phyloP scores from a whole-genome alignment of 768 basidiomycete genomes.

The Leccinum arenicola region DNA sequence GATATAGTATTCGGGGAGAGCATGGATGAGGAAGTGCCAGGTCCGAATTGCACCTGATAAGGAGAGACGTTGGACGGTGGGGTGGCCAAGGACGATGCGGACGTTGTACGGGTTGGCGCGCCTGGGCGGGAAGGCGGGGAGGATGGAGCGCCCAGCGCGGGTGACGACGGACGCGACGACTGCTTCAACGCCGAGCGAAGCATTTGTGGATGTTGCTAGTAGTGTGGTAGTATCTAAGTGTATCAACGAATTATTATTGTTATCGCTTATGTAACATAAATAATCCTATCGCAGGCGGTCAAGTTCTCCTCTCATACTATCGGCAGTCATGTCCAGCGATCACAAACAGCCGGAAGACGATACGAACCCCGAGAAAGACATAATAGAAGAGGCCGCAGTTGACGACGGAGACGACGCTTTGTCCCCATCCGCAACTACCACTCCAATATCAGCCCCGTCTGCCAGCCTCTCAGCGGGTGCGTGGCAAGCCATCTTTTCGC shows the following conservation, averaged over 20 bases:
- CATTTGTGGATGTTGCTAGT: slow-evolving; percentile 15
- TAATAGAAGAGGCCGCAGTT: slow-evolving; percentile 2
- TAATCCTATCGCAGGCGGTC: background rate
- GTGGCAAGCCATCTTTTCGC: slow-evolving; percentile 84
- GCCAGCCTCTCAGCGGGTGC: slow-evolving; percentile 30
- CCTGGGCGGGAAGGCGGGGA: slow-evolving; percentile 25
- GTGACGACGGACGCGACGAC: slow-evolving; percentile 26
- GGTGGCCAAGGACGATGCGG: slow-evolving; percentile 16
- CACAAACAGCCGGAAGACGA: background rate
- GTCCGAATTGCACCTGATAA: slow-evolving; percentile 14
- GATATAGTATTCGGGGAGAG: slow-evolving; percentile 19
- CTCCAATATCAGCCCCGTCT: slow-evolving; percentile 9
- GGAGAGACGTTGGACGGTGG: slow-evolving; percentile 22
- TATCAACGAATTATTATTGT: background rate
- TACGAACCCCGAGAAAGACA: slow-evolving; percentile 2
- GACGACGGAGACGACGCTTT: slow-evolving; percentile 4
- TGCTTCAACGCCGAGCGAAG: slow-evolving; percentile 59
- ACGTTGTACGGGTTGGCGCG: slow-evolving; percentile 13
- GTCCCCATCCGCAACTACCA: slow-evolving; percentile 5
- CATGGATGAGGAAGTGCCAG: slow-evolving; percentile 12
- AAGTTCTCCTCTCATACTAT: background rate
- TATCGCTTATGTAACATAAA: background rate
- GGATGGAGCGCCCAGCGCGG: slow-evolving; percentile 14
- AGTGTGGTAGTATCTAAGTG: background rate
- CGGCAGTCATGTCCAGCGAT: slow-evolving; percentile 11